Evolutionary conservation across 2,329 filamentous ascomycete genomes (phyloP).

Genomic region (Calonectria hawksworthii): DNA sequence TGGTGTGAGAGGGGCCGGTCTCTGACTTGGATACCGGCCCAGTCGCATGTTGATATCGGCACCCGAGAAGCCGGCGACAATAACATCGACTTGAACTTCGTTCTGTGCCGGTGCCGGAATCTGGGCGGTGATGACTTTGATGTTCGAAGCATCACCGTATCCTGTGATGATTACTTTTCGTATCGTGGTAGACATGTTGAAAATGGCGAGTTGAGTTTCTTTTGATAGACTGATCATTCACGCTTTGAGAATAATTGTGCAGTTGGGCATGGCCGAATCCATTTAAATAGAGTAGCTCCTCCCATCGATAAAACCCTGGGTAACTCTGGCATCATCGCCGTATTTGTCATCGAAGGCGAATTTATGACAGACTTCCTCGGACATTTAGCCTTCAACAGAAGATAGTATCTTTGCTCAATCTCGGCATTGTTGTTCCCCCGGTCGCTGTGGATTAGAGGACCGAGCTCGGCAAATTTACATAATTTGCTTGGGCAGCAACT

Average conservation of each 20-base stretch:
- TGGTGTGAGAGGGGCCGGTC: constrained; percentile 59
- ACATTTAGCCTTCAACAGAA: background rate
- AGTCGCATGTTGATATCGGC: constrained; percentile 64
- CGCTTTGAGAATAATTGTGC: background rate
- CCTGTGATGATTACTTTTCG: constrained; percentile 61
- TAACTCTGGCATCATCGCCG: background rate
- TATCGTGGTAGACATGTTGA: constrained; percentile 43
- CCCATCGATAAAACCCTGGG: background rate
- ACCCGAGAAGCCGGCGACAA: constrained; percentile 63
- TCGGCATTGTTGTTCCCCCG: background rate
- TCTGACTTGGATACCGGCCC: constrained; percentile 61
- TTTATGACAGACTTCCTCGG: background rate
- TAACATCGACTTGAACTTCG: constrained; percentile 61
- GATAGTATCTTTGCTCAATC: background rate
- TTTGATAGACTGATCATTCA: background rate
- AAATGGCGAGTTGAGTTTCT: constrained; percentile 31
- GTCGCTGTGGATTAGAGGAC: background rate
- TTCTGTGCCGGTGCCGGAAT: constrained; percentile 55
- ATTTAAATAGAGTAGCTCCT: background rate
- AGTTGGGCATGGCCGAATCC: background rate
- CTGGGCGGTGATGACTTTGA: constrained; percentile 50
- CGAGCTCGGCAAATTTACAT: background rate
- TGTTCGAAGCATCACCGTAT: constrained; percentile 56
- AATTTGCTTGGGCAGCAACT: background rate
- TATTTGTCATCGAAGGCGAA: background rate